phyloP scores from a whole-genome alignment of 176 grass and related monocot species.

The Saccharum spontaneum region DNA sequence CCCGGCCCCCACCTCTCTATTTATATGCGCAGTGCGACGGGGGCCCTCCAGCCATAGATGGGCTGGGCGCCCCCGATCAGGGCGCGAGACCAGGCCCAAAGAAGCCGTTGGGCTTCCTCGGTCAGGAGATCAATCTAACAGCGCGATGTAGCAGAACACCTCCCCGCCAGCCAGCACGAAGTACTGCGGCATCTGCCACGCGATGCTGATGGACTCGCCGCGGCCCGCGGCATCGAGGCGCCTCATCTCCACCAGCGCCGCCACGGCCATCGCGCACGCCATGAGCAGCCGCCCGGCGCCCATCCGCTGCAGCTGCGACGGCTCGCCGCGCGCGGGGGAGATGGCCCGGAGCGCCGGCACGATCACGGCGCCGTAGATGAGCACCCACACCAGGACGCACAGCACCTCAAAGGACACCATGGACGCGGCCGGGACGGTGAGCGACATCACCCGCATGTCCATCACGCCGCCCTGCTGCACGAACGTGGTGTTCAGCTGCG shows the following conservation, averaged over 20 bases:
- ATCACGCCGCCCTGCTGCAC: constrained; percentile 60
- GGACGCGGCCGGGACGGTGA: constrained; percentile 33
- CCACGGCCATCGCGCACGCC: no score
- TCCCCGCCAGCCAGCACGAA: constrained; percentile 54
- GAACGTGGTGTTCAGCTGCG: constrained; percentile 56
- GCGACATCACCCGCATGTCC: constrained; percentile 35
- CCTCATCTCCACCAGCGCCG: constrained; percentile 40
- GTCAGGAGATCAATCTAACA: no score
- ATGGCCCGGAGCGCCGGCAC: constrained; percentile 32
- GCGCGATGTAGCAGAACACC: constrained; percentile 68
- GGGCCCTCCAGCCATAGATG: no score
- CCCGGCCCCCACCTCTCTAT: no score
- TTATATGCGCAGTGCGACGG: no score
- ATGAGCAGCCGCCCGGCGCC: constrained; percentile 49
- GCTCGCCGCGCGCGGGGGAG: constrained; percentile 14
- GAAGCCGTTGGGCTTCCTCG: no score
- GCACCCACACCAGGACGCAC: background rate
- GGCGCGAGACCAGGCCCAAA: no score
- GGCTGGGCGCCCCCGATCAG: no score
- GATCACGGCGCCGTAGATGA: constrained; percentile 51
- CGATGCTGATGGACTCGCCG: constrained; percentile 43
- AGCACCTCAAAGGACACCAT: constrained; percentile 24
- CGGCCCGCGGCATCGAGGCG: constrained; percentile 29
- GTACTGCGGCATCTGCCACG: constrained; percentile 83
- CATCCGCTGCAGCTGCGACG: constrained; percentile 67